Evolutionary conservation across 495 filamentous ascomycete species (phyloP), one percentile per base, ranked within the genome.

Genomic region (Delitschia confertaspora): DNA sequence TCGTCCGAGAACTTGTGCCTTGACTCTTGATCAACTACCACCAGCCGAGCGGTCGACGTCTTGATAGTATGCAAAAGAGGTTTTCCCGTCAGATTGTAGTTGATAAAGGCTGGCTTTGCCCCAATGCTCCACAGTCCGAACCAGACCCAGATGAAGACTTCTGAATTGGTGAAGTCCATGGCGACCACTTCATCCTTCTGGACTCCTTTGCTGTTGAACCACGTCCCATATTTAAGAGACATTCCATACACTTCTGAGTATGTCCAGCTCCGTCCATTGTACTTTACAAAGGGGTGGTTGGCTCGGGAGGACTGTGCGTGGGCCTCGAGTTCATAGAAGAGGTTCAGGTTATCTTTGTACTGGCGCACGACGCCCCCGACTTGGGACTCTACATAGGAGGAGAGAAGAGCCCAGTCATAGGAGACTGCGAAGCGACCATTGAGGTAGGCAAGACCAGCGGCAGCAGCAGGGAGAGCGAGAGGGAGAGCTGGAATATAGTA

Each of bases 61-160:
- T 70, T 77, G 10, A 96, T 69, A 37, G 83, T 89, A 61, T 98
- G 89, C 20, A 79, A 59, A 45, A 98, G 65, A 2, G 88, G 71
- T 20, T 84, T 75, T 9, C 80, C 82, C 1, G 71, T 69, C 32
- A 96, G 61, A 53, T 95, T 96, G 63, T 91, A 93, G 60, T 98
- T 98, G 65, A 98, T 83, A 47, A 93, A 84, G 0, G 89, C 91
- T n/a, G 89, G 88, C 19, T 74, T 75, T 0, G 85, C 88, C 0
- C 91, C 91, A 29, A 96, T 77, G 13, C 80, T 78, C 88, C 89
- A 95, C 22, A 95, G 62, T 0, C 82, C 91, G 17, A 93, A 69
- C 67, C 78, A 74, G n/a, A 95, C 45, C 65, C 93, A 93, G 8
- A 94, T 51, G 55, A 88, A 91, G 4, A 74, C 73, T 10, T 85